A percentile compares a stretch with the other conserved stretches of the same genome.
These are phyloP conservation scores for Botrytis fragariae DNA, from an alignment of 2,329 filamentous ascomycete species.

Conservation along the genomic window DNA sequence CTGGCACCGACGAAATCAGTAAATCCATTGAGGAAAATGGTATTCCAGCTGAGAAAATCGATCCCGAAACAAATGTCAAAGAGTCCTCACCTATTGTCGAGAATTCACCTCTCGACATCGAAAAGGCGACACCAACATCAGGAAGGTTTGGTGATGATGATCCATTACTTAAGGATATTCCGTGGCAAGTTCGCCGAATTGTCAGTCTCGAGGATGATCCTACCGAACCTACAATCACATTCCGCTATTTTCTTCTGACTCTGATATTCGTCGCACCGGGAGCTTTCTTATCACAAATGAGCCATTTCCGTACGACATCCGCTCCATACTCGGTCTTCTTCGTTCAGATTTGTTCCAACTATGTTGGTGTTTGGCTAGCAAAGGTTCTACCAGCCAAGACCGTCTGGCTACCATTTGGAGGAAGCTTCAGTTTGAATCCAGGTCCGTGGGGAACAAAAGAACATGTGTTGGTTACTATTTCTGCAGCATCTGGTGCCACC, in stretches of 20 bases:
- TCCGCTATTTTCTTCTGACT: conserved; percentile 57
- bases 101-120: conserved; percentile 39
- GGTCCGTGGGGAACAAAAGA: conserved; percentile 36
- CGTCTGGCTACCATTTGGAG: conserved; percentile 43
- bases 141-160: conserved; percentile 43
- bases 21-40: conserved; percentile 10
- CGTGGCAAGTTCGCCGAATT: conserved; percentile 53
- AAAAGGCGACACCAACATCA: conserved; percentile 2
- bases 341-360: conserved; percentile 52
- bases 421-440: conserved; percentile 42
- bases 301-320: conserved; percentile 55
- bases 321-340: conserved; percentile 58
- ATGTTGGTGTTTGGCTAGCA: conserved; percentile 47
- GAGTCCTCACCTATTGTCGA: conserved; percentile 33
- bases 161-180: conserved; percentile 52
- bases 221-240: conserved; percentile 54
- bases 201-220: conserved; percentile 58
- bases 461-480: conserved; percentile 42
- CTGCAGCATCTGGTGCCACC: conserved; percentile 52
- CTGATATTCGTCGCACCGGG: conserved; percentile 56
- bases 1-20: conserved; percentile 9
- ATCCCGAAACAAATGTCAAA: conserved; percentile 4
- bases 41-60: background rate
- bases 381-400: conserved; percentile 46
- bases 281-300: conserved; percentile 56